These are phyloP conservation scores for Russula olivacea DNA, from an alignment of 768 basidiomycete species.

Conservation along the genomic window DNA sequence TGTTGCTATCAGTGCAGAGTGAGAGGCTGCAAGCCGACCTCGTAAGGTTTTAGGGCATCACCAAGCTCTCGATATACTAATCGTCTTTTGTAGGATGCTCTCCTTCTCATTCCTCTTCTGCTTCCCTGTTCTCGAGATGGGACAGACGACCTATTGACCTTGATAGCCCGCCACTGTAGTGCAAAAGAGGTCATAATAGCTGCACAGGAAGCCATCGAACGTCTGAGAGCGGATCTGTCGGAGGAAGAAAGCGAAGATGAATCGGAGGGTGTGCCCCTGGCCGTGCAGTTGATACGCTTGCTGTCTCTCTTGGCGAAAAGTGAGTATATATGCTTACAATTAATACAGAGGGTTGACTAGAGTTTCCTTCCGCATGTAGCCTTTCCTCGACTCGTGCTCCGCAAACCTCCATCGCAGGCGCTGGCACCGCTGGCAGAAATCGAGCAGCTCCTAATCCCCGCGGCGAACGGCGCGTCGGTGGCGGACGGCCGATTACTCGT, in stretches of 20 bases:
- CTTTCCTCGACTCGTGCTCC: constrained; percentile 26
- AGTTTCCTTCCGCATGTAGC: constrained; percentile 17
- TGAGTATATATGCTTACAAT: constrained; percentile 7
- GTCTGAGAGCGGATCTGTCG: constrained; percentile 24
- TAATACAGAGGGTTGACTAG: background rate
- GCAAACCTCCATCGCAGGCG: constrained; percentile 16
- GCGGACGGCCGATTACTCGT: constrained; percentile 17
- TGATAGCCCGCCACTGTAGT: constrained; percentile 32
- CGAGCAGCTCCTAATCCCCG: constrained; percentile 8
- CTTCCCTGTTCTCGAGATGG: constrained; percentile 32
- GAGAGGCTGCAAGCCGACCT: constrained; percentile 19
- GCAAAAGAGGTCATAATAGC: constrained; percentile 42
- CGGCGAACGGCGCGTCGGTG: constrained; percentile 2
- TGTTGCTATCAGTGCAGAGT: constrained; percentile 20
- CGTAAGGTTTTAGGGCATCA: constrained; percentile 18
- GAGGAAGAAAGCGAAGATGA: constrained; percentile 24
- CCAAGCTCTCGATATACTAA: background rate
- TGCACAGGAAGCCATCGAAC: constrained; percentile 37
- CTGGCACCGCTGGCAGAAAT: constrained; percentile 17
- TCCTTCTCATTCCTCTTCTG: constrained; percentile 36
- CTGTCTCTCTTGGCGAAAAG: constrained; percentile 26
- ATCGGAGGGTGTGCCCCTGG: background rate
- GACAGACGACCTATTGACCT: constrained; percentile 32
- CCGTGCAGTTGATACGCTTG: constrained; percentile 27
- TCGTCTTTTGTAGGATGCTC: constrained; percentile 34